Base-by-base conservation (phyloP, 1,284 basidiomycete genomes). In the Erythrobasidium hasegawianum region DNA sequence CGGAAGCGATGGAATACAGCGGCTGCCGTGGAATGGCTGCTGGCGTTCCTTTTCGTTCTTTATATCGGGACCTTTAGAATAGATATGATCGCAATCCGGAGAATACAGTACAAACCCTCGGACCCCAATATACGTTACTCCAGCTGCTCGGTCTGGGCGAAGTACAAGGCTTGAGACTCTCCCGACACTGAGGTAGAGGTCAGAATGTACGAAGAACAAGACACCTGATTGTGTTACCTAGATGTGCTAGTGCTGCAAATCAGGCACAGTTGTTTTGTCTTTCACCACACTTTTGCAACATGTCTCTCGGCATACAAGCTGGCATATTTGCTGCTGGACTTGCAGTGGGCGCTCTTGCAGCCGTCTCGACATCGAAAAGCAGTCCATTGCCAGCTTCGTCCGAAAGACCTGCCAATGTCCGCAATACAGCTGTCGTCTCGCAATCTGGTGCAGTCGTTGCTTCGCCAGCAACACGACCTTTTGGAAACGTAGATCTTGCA, bases 221-320 rank as follows among this genome's bases (percentile, higher is more conserved):
- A 4, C 33, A 11, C 33, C 4, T 4, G 11, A 33, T 11, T 33
- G 33, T 33, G 11, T 4, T 11, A 5, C 4, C 11, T 33, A 33
- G 4, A 33, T n/a, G n/a, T 11, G 33, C 5, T 5, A 5, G 11
- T 5, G 4, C 33, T 11, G 11, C 5, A 33, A 33, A 33, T 33
- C 33, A 33, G 43, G 22, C 43, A n/a, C 22, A 14, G 7, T 47
- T 47, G 43, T 24, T 47, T 18, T n/a, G 43, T 24, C 43, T 47
- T 47, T n/a, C 14, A 56, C n/a, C 14, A 2, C n/a, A n/a, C n/a
- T 18, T 7, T 11, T 27, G 16, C 26, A 26, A 38, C 3, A 65
- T 65, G 62, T 65, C 62, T 9, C 43, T 65, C 26, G 62, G 55
- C 16, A 13, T 65, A 20, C 62, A 65, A 38, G 62, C 62, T 24